Percentiles rank a stretch among this genome's conserved stretches.
Conservation (phyloP, 2,329 filamentous ascomycete genomes). For the Ophiocordyceps polyrhachis-furcata region DNA sequence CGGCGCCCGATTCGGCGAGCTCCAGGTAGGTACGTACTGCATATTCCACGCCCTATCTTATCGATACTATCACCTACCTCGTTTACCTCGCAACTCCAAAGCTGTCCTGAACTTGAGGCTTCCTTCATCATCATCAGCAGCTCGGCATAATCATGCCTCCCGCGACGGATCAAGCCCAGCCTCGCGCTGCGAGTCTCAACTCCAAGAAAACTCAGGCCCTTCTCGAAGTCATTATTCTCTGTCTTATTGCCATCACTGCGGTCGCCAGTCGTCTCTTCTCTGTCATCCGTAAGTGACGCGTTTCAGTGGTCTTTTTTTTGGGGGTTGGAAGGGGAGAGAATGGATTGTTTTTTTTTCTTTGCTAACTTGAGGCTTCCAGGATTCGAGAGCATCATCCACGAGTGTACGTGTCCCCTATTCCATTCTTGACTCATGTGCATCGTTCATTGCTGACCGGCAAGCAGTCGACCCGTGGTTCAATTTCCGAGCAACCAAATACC, state of each 20-base stretch:
- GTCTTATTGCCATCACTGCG: conserved; percentile 77
- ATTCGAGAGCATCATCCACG: conserved; percentile 98
- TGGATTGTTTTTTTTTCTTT: not conserved
- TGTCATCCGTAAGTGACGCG: conserved; percentile 63
- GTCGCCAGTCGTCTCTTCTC: conserved; percentile 92
- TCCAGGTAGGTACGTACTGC: not conserved
- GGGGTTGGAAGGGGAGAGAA: too few species aligned
- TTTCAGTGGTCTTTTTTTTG: not conserved
- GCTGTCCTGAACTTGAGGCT: conserved; percentile 1
- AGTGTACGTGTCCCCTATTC: conserved; percentile 49
- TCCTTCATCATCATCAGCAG: conserved; percentile 15
- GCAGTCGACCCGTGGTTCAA: conserved; percentile 99
- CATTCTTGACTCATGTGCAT: not conserved
- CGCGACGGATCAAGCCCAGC: conserved; percentile 21
- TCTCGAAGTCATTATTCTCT: conserved; percentile 76
- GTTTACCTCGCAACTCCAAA: not conserved
- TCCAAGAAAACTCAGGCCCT: conserved; percentile 69
- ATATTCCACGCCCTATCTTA: not conserved
- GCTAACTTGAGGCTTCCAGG: conserved; percentile 31
- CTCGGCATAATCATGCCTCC: conserved; percentile 20
- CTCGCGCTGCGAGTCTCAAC: conserved; percentile 54
- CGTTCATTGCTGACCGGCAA: conserved; percentile 9
- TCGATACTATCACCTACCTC: not conserved
- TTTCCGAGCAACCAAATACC: conserved; percentile 94
- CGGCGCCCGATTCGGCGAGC: not conserved